Percentiles rank a stretch among this genome's conserved stretches.
These are phyloP conservation scores for Aspergillus vadensis DNA, from an alignment of 2,329 filamentous ascomycete species.

Conservation along the genomic window DNA sequence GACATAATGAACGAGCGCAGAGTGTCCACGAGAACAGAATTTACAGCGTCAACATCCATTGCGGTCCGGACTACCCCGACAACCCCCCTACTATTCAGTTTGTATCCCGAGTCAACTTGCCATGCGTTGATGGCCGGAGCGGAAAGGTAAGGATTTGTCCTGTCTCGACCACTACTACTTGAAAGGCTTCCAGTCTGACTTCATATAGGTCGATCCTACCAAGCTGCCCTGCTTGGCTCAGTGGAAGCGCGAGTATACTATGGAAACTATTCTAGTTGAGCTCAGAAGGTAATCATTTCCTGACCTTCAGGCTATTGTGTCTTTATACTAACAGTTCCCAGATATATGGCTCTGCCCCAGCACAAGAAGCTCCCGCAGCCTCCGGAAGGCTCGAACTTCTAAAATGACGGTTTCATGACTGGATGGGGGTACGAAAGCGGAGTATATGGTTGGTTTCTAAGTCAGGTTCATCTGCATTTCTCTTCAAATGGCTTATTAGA, in stretches of 20 bases:
- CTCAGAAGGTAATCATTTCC: conserved; percentile 65
- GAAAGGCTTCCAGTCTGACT: conserved; percentile 1
- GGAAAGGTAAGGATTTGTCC: conserved; percentile 61
- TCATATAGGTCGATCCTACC: conserved; percentile 70
- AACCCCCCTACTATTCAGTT: conserved; percentile 87
- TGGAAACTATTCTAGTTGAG: conserved; percentile 91
- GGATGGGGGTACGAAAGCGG: conserved; percentile 26
- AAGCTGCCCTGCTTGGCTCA: conserved; percentile 82
- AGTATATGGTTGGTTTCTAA: conserved; percentile 34
- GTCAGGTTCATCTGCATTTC: conserved; percentile 28
- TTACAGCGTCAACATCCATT: conserved; percentile 97
- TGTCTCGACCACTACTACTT: not conserved
- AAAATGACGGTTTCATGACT: conserved; percentile 25
- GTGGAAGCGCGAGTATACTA: conserved; percentile 92
- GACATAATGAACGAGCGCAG: conserved; percentile 48
- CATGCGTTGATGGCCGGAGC: conserved; percentile 79
- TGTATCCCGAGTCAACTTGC: conserved; percentile 92
- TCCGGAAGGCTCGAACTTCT: conserved; percentile 74
- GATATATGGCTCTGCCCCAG: conserved; percentile 87
- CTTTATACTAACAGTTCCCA: conserved; percentile 45
- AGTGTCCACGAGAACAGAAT: conserved; percentile 98
- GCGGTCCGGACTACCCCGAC: conserved; percentile 86
- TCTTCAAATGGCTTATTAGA: conserved; percentile 29
- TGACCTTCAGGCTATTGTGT: conserved; percentile 23
- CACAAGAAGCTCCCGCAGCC: conserved; percentile 97